Evolutionary conservation across 2,329 filamentous ascomycete species (phyloP).

Genomic region (Onygena corvina): DNA sequence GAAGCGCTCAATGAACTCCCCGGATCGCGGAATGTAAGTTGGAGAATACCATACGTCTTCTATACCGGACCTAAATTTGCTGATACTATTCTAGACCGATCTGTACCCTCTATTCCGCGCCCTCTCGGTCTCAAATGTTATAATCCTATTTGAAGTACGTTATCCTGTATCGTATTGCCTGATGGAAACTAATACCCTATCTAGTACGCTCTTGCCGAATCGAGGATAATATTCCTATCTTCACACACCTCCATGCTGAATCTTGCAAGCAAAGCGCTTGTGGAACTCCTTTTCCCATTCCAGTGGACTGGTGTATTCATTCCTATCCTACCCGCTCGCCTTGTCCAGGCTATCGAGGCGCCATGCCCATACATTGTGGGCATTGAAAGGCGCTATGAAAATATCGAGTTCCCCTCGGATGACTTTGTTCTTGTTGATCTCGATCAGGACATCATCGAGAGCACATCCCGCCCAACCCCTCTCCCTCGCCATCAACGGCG

Average conservation of each 20-base stretch:
- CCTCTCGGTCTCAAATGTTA: conserved; percentile 80
- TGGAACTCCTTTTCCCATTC: conserved; percentile 74
- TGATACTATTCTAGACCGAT: conserved; percentile 46
- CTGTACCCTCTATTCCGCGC: conserved; percentile 86
- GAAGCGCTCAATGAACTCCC: conserved; percentile 89
- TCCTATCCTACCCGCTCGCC: conserved; percentile 71
- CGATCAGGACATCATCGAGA: conserved; percentile 80
- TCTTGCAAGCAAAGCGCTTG: conserved; percentile 76
- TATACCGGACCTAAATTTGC: neutral
- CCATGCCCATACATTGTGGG: conserved; percentile 96
- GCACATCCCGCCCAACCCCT: conserved; percentile 61
- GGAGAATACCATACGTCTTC: neutral
- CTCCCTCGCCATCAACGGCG: conserved; percentile 80
- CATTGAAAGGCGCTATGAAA: conserved; percentile 72
- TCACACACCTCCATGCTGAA: conserved; percentile 96
- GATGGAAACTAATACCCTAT: neutral
- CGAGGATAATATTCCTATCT: conserved; percentile 88
- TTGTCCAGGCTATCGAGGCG: conserved; percentile 83
- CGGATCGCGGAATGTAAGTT: conserved; percentile 58
- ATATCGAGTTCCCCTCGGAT: conserved; percentile 62
- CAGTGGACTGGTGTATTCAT: conserved; percentile 94
- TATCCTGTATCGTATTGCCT: neutral
- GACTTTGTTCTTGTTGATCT: conserved; percentile 93
- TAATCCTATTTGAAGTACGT: conserved; percentile 65
- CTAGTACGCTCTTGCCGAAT: conserved; percentile 73